phyloP scores from a whole-genome alignment of 352 stramenopile species.

The Pythium rishiriense region DNA sequence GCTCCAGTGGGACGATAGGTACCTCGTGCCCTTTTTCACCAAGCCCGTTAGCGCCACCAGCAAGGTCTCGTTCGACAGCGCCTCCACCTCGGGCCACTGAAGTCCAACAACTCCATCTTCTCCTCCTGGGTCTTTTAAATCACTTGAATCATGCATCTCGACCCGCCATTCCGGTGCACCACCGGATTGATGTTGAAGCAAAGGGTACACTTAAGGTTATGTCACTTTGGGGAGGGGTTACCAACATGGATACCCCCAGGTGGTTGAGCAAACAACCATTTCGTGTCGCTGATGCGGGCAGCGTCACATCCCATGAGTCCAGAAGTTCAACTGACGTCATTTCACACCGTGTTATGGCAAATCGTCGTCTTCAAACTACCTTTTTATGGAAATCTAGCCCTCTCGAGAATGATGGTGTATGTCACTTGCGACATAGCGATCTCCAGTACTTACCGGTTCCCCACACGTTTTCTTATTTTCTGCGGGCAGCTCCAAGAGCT shows the following conservation, averaged over 20 bases:
- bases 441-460: slow-evolving; percentile 1
- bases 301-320: slow-evolving; percentile 9
- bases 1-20: slow-evolving; percentile 38
- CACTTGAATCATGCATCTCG: no score
- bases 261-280: slow-evolving; percentile 5
- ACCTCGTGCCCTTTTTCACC: slow-evolving; percentile 37
- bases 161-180: no score
- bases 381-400: background rate
- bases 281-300: slow-evolving; percentile 14
- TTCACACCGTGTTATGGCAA: slow-evolving; percentile 4
- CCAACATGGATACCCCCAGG: background rate
- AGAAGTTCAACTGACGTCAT: slow-evolving; percentile 20
- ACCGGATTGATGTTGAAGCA: background rate
- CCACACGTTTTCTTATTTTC: background rate
- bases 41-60: slow-evolving; percentile 1
- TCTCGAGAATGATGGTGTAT: background rate
- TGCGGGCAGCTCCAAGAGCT: background rate
- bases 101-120: background rate
- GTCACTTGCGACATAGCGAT: slow-evolving; percentile 14
- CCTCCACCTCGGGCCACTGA: background rate
- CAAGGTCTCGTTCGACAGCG: slow-evolving; percentile 17
- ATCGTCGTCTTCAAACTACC: background rate
- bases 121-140: no score
- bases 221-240: background rate
- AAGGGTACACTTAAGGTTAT: background rate